Evolutionary conservation across 1,284 basidiomycete species (phyloP), one percentile per base, ranked within the genome.

Genomic region (Cystobasidium sp.): DNA sequence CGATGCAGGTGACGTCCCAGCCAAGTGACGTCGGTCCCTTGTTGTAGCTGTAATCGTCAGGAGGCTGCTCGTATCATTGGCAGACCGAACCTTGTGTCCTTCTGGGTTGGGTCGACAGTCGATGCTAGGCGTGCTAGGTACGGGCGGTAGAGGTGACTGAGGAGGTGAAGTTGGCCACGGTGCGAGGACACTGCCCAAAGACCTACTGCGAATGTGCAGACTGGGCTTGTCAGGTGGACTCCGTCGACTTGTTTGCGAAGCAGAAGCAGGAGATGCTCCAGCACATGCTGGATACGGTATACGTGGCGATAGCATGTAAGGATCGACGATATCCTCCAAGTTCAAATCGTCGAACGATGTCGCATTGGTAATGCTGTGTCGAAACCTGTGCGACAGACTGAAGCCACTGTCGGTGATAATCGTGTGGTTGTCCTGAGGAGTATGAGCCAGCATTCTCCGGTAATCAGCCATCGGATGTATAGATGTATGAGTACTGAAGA

Each of bases 281-380:
- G 37, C 16, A 41, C 18, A 31, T 14, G 56, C 1, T 9, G 37
- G 56, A 24, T 59, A 59, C 3, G 56, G 56, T n/a, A 59, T 6
- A 9, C n/a, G 64, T 39, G 47, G 64, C 3, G 64, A 66, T 8
- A 66, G 39, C 49, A 66, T 18, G 22, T 16, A 49, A 16, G 64
- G 64, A 22, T 66, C 64, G 16, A 66, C 51, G 20, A 66, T 66
- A n/a, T 66, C 64, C 31, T 53, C 24, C 20, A 66, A 14, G 18
- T 66, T 47, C 39, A 66, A 31, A 20, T 66, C 64, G 18, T 66
- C 64, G 39, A 66, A 53, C 14, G 64, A 66, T 6, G 64, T 59
- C 14, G 10, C 56, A 24, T 59, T 31, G 37, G 18, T 37, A 10
- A 66, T 41, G 14, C n/a, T 10, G 49, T 20, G 10, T 22, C 16